These are phyloP conservation scores for Dryas alaskensis DNA, from an alignment of 306 rosid genomes.

Conservation along the genomic window DNA sequence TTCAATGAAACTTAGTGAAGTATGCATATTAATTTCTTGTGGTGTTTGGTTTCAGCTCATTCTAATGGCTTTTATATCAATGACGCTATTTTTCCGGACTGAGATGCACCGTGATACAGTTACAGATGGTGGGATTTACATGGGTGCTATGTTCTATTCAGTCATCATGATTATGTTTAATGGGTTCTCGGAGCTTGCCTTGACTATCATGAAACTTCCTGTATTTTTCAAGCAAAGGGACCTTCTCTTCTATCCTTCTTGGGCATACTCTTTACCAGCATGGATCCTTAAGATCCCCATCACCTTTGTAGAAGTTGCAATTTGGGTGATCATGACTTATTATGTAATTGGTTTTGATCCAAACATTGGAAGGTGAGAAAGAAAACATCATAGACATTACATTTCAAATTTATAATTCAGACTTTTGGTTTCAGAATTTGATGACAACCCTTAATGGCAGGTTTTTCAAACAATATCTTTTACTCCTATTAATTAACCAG, in stretches of 20 bases:
- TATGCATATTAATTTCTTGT: neutral
- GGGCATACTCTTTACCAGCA: constrained; percentile 40
- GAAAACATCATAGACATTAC: neutral
- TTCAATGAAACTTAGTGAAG: neutral
- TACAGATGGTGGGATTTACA: constrained; percentile 27
- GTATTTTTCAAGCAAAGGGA: constrained; percentile 52
- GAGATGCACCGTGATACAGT: constrained; percentile 30
- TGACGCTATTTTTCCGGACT: constrained; percentile 38
- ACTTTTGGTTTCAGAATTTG: neutral
- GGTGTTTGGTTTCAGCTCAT: constrained; percentile 26
- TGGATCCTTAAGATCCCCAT: constrained; percentile 45
- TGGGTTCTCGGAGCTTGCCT: constrained; percentile 40
- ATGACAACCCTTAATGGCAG: constrained; percentile 23
- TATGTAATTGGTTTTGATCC: constrained; percentile 49
- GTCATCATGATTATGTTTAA: constrained; percentile 33
- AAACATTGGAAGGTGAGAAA: constrained; percentile 26
- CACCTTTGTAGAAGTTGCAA: constrained; percentile 32
- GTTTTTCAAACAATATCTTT: constrained; percentile 38
- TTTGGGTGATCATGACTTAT: constrained; percentile 43
- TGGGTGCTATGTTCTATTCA: constrained; percentile 38
- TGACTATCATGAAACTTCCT: constrained; percentile 46
- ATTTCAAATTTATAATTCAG: neutral
- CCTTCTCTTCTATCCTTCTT: constrained; percentile 41
- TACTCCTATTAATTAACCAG: constrained; percentile 34
- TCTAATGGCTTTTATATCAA: constrained; percentile 23